phyloP scores from a whole-genome alignment of 192 early-diverging fungal species.

The Umbelopsis sp. region DNA sequence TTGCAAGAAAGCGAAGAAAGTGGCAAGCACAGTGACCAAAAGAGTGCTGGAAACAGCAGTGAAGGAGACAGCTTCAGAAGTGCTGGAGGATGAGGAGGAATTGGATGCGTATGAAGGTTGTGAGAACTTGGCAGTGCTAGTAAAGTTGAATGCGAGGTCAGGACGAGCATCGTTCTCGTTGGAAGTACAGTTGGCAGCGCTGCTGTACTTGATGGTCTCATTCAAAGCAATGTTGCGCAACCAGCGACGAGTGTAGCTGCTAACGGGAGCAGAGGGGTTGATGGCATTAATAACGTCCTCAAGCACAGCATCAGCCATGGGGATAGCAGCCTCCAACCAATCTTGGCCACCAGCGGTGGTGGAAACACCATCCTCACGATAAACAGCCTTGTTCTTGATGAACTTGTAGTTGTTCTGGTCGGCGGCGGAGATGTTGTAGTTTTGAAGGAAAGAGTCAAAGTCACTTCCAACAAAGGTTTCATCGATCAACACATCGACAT shows the following conservation, averaged over 20 bases:
- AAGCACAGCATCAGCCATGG: conserved; percentile 68
- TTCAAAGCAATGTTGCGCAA: conserved; percentile 68
- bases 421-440: conserved; percentile 53
- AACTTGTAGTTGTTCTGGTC: conserved; percentile 58
- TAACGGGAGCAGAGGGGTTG: conserved; percentile 57
- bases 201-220: conserved; percentile 53
- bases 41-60: conserved; percentile 1
- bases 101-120: background rate
- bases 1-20: background rate
- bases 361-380: conserved; percentile 68
- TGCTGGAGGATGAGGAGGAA: background rate
- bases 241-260: conserved; percentile 60
- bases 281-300: conserved; percentile 70
- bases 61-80: background rate
- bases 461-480: conserved; percentile 59
- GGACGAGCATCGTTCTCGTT: conserved; percentile 28
- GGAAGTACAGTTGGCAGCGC: conserved; percentile 56
- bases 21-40: conserved; percentile 4
- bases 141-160: conserved; percentile 29
- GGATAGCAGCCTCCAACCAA: conserved; percentile 72
- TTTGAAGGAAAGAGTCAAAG: conserved; percentile 53
- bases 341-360: conserved; percentile 64
- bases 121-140: conserved; percentile 11
- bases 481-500: conserved; percentile 73
- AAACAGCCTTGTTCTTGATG: conserved; percentile 61